Percentiles rank a stretch among this genome's conserved stretches.
Conservation (phyloP, 2,329 filamentous ascomycete genomes). For the Ambrosiella cleistominuta region DNA sequence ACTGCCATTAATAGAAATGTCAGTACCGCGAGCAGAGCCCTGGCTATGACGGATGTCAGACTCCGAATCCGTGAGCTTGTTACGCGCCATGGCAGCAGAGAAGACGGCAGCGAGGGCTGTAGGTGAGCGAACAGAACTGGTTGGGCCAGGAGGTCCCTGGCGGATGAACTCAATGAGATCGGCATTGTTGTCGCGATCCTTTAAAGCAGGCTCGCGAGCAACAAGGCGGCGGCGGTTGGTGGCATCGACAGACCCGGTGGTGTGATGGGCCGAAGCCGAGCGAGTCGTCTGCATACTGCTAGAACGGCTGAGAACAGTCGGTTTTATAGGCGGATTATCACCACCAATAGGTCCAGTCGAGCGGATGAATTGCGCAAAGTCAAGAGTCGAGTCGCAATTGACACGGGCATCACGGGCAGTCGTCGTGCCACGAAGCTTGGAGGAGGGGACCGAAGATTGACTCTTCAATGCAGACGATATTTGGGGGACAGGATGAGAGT, state of each 20-base stretch:
- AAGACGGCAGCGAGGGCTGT: conserved; percentile 40
- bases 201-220: conserved; percentile 47
- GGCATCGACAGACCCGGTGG: conserved; percentile 14
- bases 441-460: conserved; percentile 13
- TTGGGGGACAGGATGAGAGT: conserved; percentile 11
- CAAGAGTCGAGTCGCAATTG: conserved; percentile 52
- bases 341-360: conserved; percentile 53
- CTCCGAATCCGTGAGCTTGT: conserved; percentile 7
- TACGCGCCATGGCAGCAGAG: conserved; percentile 3
- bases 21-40: conserved; percentile 38
- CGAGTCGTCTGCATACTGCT: conserved; percentile 25
- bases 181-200: conserved; percentile 49
- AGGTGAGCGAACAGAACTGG: neutral
- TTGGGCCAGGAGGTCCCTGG: conserved; percentile 47
- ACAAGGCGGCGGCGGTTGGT: conserved; percentile 39
- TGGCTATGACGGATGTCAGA: conserved; percentile 36
- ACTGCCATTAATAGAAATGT: conserved; percentile 43
- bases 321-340: conserved; percentile 20
- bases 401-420: conserved; percentile 55
- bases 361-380: conserved; percentile 80
- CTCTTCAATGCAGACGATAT: neutral
- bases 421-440: conserved; percentile 6
- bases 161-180: conserved; percentile 94
- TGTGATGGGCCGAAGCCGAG: conserved; percentile 18
- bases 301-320: conserved; percentile 19